A percentile compares a stretch with the other conserved stretches of the same genome.
These are phyloP conservation scores for Kurtzmaniella quercitrusa DNA, from an alignment of 1,139 yeast species.

Conservation along the genomic window DNA sequence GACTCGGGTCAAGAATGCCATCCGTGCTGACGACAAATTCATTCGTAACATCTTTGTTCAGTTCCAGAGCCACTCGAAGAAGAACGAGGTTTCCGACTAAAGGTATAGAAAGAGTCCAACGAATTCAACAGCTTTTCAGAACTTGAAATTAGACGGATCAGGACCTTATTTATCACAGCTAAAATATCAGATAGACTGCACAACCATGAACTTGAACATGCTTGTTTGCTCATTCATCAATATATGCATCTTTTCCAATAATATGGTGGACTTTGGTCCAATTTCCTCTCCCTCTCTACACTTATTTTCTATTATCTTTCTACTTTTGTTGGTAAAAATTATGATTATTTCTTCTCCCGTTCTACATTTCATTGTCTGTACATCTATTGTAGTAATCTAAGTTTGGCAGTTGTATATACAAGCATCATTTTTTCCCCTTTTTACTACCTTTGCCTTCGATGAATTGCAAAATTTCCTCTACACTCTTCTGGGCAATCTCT, in stretches of 20 bases:
- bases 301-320: too few relatives aligned
- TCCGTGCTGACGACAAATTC: constrained; percentile 30
- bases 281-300: too few relatives aligned
- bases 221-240: too few relatives aligned
- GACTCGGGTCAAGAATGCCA: constrained; percentile 17
- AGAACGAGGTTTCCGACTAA: constrained; percentile 2
- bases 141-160: too few relatives aligned
- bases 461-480: constrained; percentile 64
- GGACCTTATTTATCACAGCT: neutral
- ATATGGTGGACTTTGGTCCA: too few relatives aligned
- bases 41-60: constrained; percentile 28
- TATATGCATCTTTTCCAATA: too few relatives aligned
- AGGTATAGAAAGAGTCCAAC: constrained; percentile 5
- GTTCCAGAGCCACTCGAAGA: constrained; percentile 12
- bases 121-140: too few relatives aligned
- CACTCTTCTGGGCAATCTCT: constrained; percentile 53
- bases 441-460: constrained; percentile 47
- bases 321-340: too few relatives aligned
- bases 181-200: neutral
- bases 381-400: neutral
- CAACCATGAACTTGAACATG: neutral
- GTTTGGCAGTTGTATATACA: constrained; percentile 9
- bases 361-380: neutral
- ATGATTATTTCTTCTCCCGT: neutral
- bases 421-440: constrained; percentile 11